Evolutionary conservation across 2,329 filamentous ascomycete species (phyloP).

Genomic region (Didymella arachidicola): DNA sequence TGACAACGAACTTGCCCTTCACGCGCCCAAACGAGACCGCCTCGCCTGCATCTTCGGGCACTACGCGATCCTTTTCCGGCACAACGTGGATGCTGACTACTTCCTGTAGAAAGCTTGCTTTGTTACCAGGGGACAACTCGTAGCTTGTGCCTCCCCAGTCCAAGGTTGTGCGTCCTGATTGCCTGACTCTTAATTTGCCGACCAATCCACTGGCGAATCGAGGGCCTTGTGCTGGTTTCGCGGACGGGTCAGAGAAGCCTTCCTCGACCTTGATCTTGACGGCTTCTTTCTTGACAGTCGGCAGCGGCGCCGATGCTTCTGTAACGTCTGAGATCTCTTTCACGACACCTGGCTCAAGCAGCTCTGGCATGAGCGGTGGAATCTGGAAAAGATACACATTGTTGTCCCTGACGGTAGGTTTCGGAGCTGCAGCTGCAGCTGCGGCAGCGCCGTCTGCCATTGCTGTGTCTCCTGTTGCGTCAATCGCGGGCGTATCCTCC

Average conservation of each 20-base stretch:
- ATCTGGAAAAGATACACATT: slow-evolving; percentile 70
- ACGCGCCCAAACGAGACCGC: slow-evolving; percentile 67
- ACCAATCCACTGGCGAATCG: slow-evolving; percentile 62
- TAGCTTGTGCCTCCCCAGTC: slow-evolving; percentile 69
- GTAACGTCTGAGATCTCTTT: slow-evolving; percentile 36
- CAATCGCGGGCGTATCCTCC: slow-evolving; percentile 37
- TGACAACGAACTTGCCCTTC: slow-evolving; percentile 70
- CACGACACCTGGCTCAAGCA: slow-evolving; percentile 53
- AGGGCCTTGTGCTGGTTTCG: slow-evolving; percentile 31
- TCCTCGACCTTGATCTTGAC: slow-evolving; percentile 46
- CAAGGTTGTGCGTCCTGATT: slow-evolving; percentile 67
- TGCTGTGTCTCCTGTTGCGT: slow-evolving; percentile 53
- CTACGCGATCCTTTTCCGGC: slow-evolving; percentile 47
- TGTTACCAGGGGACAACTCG: slow-evolving; percentile 64
- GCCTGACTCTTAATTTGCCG: slow-evolving; percentile 68
- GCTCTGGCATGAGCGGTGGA: slow-evolving; percentile 67
- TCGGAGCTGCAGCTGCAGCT: slow-evolving; percentile 27
- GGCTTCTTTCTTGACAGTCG: slow-evolving; percentile 27
- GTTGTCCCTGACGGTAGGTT: slow-evolving; percentile 54
- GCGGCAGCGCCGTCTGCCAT: slow-evolving; percentile 43
- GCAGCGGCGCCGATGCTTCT: slow-evolving; percentile 19
- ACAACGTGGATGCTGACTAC: slow-evolving; percentile 54
- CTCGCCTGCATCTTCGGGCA: slow-evolving; percentile 50
- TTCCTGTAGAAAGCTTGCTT: slow-evolving; percentile 67
- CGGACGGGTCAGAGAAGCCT: slow-evolving; percentile 30